Evolutionary conservation across 2,329 filamentous ascomycete genomes (phyloP).

Genomic region (Venturia oleaginea): DNA sequence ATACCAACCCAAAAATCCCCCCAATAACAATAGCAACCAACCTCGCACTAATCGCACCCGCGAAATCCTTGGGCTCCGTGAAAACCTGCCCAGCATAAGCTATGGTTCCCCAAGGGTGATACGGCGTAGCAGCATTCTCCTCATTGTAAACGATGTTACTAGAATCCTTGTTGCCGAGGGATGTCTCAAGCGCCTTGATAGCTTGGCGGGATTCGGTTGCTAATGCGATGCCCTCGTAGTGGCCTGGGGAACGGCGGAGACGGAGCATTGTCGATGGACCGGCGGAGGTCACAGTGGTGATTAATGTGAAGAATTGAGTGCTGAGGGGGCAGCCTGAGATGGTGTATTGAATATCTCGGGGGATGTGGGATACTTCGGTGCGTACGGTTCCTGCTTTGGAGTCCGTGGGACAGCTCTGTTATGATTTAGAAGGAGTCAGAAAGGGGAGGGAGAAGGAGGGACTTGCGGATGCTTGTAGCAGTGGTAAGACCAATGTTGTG

Average conservation of each 20-base stretch:
- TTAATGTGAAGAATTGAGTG: neutral
- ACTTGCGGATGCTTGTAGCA: neutral
- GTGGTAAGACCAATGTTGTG: neutral
- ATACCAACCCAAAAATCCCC: neutral
- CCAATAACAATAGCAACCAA: neutral
- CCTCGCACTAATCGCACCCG: neutral
- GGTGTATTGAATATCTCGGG: neutral
- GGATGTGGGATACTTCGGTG: neutral
- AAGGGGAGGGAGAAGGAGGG: too few relatives aligned
- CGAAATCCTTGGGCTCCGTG: neutral
- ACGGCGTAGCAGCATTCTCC: neutral
- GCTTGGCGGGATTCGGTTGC: neutral
- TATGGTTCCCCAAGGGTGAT: neutral
- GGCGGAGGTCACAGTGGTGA: neutral
- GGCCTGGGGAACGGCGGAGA: neutral
- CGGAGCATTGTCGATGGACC: neutral
- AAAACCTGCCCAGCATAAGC: neutral
- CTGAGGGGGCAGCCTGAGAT: neutral
- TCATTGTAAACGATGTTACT: neutral
- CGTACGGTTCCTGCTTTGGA: too few relatives aligned
- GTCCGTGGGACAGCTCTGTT: neutral
- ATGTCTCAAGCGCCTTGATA: neutral
- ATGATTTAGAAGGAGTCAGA: neutral
- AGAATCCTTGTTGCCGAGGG: neutral
- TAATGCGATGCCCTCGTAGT: neutral